Conservation (phyloP, 2,329 filamentous ascomycete genomes). For the Diaporthe batatas region DNA sequence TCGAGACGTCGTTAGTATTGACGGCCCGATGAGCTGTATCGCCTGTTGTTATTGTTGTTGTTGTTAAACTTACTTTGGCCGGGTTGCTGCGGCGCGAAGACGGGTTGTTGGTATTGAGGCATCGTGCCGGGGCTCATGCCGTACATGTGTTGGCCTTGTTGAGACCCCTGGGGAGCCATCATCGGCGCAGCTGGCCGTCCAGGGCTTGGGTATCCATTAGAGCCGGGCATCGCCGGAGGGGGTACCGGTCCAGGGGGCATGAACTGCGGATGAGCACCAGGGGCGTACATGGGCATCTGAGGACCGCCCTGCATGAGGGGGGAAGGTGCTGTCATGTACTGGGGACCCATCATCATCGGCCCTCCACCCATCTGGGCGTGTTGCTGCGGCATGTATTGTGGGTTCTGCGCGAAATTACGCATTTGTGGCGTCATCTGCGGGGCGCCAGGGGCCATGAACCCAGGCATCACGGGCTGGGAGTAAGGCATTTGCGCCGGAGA, state of each 20-base stretch:
- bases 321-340: constrained; percentile 81
- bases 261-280: constrained; percentile 73
- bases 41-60: constrained; percentile 42
- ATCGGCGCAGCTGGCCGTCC: constrained; percentile 83
- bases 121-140: constrained; percentile 78
- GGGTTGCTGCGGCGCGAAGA: constrained; percentile 77
- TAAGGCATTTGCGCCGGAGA: constrained; percentile 79
- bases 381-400: constrained; percentile 80
- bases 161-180: constrained; percentile 96
- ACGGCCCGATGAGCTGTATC: constrained; percentile 44
- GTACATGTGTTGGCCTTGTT: constrained; percentile 85
- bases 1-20: constrained; percentile 55
- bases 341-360: constrained; percentile 91
- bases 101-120: constrained; percentile 78
- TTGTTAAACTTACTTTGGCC: constrained; percentile 76
- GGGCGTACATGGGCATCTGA: constrained; percentile 83
- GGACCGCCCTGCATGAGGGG: constrained; percentile 76
- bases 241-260: constrained; percentile 70
- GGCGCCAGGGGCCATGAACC: constrained; percentile 76
- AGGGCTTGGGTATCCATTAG: constrained; percentile 89
- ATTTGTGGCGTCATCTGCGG: constrained; percentile 76
- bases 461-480: constrained; percentile 78
- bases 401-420: constrained; percentile 78
- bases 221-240: constrained; percentile 72
- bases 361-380: constrained; percentile 77